Evolutionary conservation across 768 basidiomycete species (phyloP).

Genomic region (Agrocybe chaxingu): DNA sequence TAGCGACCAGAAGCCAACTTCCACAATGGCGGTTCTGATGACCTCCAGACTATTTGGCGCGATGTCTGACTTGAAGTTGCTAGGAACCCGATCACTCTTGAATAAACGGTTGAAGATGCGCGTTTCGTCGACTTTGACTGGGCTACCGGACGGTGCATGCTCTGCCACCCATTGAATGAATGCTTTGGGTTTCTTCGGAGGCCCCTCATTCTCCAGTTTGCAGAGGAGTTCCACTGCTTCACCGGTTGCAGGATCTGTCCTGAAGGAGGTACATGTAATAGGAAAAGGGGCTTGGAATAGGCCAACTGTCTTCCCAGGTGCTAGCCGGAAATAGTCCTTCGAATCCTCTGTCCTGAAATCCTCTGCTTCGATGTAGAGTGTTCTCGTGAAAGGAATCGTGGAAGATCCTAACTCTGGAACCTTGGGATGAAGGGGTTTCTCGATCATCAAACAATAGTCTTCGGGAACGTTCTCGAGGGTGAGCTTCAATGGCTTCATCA

Average conservation of each 20-base stretch:
- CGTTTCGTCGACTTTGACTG: constrained; percentile 84
- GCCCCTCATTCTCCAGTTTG: constrained; percentile 67
- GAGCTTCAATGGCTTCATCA: constrained; percentile 85
- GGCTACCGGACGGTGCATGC: constrained; percentile 72
- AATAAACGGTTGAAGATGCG: constrained; percentile 92
- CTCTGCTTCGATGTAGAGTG: constrained; percentile 87
- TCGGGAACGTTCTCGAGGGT: constrained; percentile 88
- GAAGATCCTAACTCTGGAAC: constrained; percentile 82
- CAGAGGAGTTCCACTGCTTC: constrained; percentile 78
- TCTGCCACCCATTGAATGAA: constrained; percentile 98
- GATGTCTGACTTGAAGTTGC: constrained; percentile 82
- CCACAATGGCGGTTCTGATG: constrained; percentile 78
- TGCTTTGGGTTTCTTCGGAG: constrained; percentile 79
- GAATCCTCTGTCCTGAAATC: constrained; percentile 93
- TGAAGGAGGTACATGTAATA: constrained; percentile 90
- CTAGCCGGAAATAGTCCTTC: constrained; percentile 94
- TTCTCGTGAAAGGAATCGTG: constrained; percentile 80
- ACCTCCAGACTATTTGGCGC: constrained; percentile 79
- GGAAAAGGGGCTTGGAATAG: constrained; percentile 91
- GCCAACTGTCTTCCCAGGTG: constrained; percentile 96
- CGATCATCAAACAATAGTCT: constrained; percentile 77
- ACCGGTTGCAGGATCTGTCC: constrained; percentile 68
- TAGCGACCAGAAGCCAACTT: constrained; percentile 85
- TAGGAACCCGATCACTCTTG: constrained; percentile 87
- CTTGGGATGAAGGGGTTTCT: constrained; percentile 94